Evolutionary conservation across 1,284 basidiomycete species (phyloP).

Genomic region (Cryptococcus hybrid): DNA sequence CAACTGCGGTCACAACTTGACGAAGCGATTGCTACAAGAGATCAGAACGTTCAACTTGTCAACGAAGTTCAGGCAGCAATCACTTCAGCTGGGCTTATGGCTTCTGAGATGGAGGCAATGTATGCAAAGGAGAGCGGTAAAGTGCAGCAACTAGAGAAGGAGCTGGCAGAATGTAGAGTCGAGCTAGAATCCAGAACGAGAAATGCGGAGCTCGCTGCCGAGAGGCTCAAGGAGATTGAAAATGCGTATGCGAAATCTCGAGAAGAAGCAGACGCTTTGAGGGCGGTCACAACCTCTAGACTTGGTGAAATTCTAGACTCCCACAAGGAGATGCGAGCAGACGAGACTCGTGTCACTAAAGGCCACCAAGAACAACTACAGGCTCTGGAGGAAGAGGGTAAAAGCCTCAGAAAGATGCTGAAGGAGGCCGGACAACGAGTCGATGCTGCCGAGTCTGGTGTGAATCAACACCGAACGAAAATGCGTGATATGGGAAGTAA

Average conservation of each 20-base stretch:
- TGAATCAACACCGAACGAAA: conserved; percentile 67
- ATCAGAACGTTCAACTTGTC: conserved; percentile 80
- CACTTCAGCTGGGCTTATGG: conserved; percentile 66
- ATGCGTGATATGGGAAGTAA: conserved; percentile 68
- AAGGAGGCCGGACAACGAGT: conserved; percentile 70
- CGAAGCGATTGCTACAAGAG: conserved; percentile 64
- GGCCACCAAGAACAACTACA: conserved; percentile 76
- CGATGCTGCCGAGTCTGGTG: conserved; percentile 66
- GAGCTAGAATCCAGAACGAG: conserved; percentile 71
- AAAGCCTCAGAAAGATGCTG: conserved; percentile 70
- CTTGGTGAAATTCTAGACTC: conserved; percentile 81
- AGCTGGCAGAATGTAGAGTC: conserved; percentile 70
- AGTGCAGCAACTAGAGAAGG: conserved; percentile 65
- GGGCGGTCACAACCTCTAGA: conserved; percentile 75
- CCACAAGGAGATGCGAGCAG: conserved; percentile 72
- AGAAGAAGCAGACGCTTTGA: conserved; percentile 82
- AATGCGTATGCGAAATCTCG: conserved; percentile 83
- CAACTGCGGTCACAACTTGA: conserved; percentile 67
- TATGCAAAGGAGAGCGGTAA: conserved; percentile 68
- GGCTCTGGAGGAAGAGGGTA: conserved; percentile 73
- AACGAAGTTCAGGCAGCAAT: conserved; percentile 81
- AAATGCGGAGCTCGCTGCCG: conserved; percentile 68
- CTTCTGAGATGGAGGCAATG: conserved; percentile 68
- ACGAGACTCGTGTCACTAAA: conserved; percentile 69
- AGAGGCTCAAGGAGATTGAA: conserved; percentile 69